These are phyloP conservation scores for Gossypium armourianum DNA, from an alignment of 441 rosid genomes.

Conservation along the genomic window DNA sequence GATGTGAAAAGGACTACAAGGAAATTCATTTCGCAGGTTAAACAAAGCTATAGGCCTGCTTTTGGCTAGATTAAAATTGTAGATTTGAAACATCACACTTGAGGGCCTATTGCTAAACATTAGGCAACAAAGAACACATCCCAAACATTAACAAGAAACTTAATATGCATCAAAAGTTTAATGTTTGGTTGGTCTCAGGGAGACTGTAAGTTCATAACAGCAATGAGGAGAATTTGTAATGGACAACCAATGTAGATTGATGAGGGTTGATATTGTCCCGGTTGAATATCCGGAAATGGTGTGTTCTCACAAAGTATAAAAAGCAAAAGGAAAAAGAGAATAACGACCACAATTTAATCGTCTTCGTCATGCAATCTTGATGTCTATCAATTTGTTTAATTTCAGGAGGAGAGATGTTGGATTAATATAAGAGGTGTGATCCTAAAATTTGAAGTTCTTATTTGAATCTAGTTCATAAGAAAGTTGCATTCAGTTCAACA, in stretches of 20 bases:
- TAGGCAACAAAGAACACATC: not conserved
- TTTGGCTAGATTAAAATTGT: not conserved
- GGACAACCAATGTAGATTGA: not conserved
- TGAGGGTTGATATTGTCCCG: not conserved
- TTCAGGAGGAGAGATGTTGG: too few species aligned
- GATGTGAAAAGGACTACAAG: not conserved
- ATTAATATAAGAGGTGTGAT: too few species aligned
- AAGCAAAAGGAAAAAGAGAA: not conserved
- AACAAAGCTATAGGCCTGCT: not conserved
- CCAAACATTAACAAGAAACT: not conserved
- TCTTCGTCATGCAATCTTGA: not conserved
- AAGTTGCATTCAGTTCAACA: not conserved
- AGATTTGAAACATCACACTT: not conserved
- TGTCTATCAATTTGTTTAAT: not conserved
- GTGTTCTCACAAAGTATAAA: not conserved
- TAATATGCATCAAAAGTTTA: not conserved
- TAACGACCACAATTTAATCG: not conserved
- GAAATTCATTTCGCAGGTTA: not conserved
- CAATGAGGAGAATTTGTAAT: not conserved
- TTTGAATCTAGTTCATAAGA: too few species aligned
- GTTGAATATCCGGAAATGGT: not conserved
- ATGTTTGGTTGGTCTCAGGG: not conserved
- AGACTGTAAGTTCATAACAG: not conserved
- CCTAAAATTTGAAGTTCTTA: too few species aligned
- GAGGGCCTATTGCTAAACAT: not conserved